phyloP scores from a whole-genome alignment of 805 yeast species.

The Cyberlindnera maritima region DNA sequence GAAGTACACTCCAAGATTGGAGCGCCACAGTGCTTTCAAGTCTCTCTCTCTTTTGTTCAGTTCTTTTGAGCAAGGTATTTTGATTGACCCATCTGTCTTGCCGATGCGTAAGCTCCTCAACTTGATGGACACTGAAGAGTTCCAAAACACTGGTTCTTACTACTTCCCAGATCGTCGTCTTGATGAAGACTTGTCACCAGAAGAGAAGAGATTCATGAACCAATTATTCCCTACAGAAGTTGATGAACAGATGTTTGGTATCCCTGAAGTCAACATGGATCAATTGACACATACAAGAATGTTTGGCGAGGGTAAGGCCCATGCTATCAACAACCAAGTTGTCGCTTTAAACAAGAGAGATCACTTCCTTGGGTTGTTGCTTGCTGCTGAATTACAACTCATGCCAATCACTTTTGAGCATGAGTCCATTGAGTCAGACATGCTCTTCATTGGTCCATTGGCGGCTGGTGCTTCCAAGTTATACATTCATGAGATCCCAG shows the following conservation, averaged over 20 bases:
- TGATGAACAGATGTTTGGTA: constrained; percentile 16
- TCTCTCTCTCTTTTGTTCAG: constrained; percentile 53
- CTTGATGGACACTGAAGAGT: constrained; percentile 33
- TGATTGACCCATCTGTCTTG: constrained; percentile 55
- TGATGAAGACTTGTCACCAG: constrained; percentile 1
- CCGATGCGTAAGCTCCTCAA: constrained; percentile 37
- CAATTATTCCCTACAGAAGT: constrained; percentile 16
- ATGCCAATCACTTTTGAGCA: constrained; percentile 20
- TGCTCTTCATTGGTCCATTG: constrained; percentile 33
- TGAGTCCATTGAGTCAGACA: constrained; percentile 29
- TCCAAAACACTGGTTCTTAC: constrained; percentile 33
- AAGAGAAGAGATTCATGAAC: constrained; percentile 8
- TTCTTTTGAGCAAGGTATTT: constrained; percentile 47
- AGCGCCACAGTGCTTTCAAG: constrained; percentile 38
- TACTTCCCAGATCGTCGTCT: constrained; percentile 41
- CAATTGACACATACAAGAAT: constrained; percentile 11
- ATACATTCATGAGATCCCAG: constrained; percentile 11
- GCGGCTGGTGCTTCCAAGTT: constrained; percentile 13
- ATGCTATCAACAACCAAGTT: constrained; percentile 12
- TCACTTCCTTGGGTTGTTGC: constrained; percentile 26
- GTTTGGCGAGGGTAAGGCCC: constrained; percentile 30
- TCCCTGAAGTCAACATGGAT: constrained; percentile 1
- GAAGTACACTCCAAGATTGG: constrained; percentile 16
- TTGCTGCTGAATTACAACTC: constrained; percentile 21
- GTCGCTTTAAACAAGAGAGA: constrained; percentile 14